These are phyloP conservation scores for Austropuccinia psidii DNA, from an alignment of 1,284 basidiomycete genomes.

Conservation along the genomic window DNA sequence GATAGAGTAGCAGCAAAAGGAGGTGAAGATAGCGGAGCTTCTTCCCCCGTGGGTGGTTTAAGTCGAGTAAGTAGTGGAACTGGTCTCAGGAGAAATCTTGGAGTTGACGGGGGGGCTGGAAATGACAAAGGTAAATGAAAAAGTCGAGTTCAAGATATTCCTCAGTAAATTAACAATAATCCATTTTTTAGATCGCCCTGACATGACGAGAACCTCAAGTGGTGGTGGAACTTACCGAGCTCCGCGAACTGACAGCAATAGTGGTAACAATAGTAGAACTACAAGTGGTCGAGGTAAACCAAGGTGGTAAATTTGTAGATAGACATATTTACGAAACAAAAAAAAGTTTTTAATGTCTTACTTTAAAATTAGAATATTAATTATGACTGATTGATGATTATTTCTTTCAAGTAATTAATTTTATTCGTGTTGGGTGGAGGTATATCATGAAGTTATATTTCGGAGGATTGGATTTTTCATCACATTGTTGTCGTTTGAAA, in stretches of 20 bases:
- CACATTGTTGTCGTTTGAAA: too few species aligned
- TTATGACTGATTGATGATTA: too few species aligned
- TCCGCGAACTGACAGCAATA: background rate
- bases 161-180: background rate
- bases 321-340: too few species aligned
- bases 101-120: background rate
- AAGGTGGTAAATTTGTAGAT: constrained; percentile 22
- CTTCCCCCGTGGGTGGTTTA: constrained; percentile 31
- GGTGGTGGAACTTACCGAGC: constrained; percentile 12
- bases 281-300: constrained; percentile 12
- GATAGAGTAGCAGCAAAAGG: background rate
- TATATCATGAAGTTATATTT: too few species aligned
- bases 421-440: too few species aligned
- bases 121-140: background rate
- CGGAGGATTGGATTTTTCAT: too few species aligned
- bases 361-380: too few species aligned
- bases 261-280: constrained; percentile 5
- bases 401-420: too few species aligned
- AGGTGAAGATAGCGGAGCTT: constrained; percentile 5
- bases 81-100: background rate
- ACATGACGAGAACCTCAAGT: background rate
- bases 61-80: constrained; percentile 17
- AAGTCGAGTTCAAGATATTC: background rate
- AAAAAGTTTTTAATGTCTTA: too few species aligned
- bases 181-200: background rate